Evolutionary conservation across 179 eudicot species (phyloP).

Genomic region (Corrigiola litoralis): DNA sequence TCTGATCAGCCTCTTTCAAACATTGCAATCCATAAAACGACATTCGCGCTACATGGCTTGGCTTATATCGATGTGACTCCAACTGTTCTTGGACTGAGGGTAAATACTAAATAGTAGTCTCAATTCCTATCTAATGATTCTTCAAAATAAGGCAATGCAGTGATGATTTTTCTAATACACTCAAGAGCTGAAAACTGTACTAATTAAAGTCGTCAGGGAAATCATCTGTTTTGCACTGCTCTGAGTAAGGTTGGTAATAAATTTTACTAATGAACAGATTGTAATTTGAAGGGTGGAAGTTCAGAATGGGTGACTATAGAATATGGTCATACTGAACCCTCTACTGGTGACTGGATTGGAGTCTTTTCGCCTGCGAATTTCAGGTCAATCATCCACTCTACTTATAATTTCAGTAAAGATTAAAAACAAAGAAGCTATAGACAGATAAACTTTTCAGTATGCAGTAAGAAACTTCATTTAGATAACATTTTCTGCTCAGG

Average conservation of each 20-base stretch:
- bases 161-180: neutral
- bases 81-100: constrained; percentile 23
- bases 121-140: neutral
- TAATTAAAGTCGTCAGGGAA: too few species aligned
- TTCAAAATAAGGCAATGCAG: too few species aligned
- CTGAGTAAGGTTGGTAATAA: neutral
- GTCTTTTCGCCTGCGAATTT: constrained; percentile 44
- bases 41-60: constrained; percentile 17
- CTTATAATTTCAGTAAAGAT: too few species aligned
- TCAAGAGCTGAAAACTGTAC: too few species aligned
- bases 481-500: too few species aligned
- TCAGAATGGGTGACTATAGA: constrained; percentile 36
- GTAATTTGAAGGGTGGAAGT: constrained; percentile 18
- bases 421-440: too few species aligned
- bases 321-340: constrained; percentile 19
- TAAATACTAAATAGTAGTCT: neutral
- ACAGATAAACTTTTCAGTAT: too few species aligned
- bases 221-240: too few species aligned
- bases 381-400: constrained; percentile 13
- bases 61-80: constrained; percentile 22
- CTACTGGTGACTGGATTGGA: constrained; percentile 40
- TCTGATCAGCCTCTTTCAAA: constrained; percentile 26
- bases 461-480: too few species aligned
- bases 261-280: neutral
- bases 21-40: constrained; percentile 21